phyloP scores from a whole-genome alignment of 441 rosid genomes.

The Rhodomyrtus psidioides region DNA sequence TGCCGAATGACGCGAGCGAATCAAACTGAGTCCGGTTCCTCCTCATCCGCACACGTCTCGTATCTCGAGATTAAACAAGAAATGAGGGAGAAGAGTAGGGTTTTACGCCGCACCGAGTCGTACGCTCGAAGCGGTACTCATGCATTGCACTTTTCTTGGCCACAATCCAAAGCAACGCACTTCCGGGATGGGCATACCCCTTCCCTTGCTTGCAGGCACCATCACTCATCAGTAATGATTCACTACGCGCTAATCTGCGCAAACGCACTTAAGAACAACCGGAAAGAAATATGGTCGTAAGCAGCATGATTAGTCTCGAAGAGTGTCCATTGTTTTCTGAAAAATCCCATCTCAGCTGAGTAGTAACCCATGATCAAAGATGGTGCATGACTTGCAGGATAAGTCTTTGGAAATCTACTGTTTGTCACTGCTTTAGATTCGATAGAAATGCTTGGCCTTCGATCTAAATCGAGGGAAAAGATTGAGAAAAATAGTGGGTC shows the following conservation, averaged over 20 bases:
- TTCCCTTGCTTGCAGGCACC: background rate
- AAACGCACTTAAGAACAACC: background rate
- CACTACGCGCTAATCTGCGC: background rate
- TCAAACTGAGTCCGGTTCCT: background rate
- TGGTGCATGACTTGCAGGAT: background rate
- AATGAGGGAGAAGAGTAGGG: background rate
- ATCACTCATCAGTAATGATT: background rate
- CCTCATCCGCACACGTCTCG: background rate
- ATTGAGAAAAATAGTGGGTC: too few species aligned
- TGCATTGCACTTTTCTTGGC: background rate
- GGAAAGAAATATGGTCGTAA: background rate
- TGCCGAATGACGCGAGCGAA: background rate
- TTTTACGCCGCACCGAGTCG: background rate
- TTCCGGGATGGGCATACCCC: background rate
- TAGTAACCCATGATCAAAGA: background rate
- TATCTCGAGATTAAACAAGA: background rate
- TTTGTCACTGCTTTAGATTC: background rate
- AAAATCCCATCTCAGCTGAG: background rate
- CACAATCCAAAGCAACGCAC: background rate
- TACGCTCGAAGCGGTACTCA: background rate
- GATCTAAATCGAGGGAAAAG: background rate
- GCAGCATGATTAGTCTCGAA: background rate
- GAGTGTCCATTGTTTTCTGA: background rate
- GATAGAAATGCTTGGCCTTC: background rate
- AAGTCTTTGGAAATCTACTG: background rate